Conservation (phyloP, 1,284 basidiomycete genomes). For the Stygiomarasmius scandens region DNA sequence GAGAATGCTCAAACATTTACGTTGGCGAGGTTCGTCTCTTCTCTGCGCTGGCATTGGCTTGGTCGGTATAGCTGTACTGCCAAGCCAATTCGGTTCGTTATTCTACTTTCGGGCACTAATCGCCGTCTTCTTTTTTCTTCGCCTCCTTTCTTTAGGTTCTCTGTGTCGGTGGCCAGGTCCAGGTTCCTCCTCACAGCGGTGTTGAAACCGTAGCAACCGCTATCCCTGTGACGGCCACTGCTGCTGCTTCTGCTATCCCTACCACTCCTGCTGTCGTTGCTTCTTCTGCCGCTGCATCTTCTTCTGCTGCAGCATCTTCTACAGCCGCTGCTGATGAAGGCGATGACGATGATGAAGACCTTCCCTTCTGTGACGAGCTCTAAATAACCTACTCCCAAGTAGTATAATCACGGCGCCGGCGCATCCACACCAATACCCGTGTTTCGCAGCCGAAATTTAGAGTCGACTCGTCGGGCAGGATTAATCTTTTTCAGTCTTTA, state of each 20-base stretch:
- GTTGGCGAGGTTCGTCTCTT: constrained; percentile 58
- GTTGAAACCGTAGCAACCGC: constrained; percentile 6
- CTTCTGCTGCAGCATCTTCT: neutral
- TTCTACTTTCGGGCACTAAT: neutral
- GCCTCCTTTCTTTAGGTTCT: constrained; percentile 8
- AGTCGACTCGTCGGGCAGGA: no score
- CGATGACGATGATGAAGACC: constrained; percentile 11
- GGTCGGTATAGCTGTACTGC: no score
- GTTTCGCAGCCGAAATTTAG: no score
- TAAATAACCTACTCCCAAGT: constrained; percentile 3
- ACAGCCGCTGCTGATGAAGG: neutral
- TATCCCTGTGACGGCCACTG: constrained; percentile 13
- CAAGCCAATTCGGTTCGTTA: no score
- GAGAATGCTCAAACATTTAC: constrained; percentile 63
- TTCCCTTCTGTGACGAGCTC: constrained; percentile 18
- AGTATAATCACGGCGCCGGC: no score
- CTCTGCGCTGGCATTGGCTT: neutral
- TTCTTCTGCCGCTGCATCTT: neutral
- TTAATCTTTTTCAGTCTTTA: no score
- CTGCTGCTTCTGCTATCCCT: constrained; percentile 5
- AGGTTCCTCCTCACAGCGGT: constrained; percentile 5
- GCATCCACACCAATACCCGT: no score
- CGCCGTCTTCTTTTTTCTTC: neutral
- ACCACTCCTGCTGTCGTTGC: neutral
- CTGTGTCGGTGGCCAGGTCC: constrained; percentile 4